phyloP scores from a whole-genome alignment of 176 grass and related monocot species.

The Bolboschoenus planiculmis region DNA sequence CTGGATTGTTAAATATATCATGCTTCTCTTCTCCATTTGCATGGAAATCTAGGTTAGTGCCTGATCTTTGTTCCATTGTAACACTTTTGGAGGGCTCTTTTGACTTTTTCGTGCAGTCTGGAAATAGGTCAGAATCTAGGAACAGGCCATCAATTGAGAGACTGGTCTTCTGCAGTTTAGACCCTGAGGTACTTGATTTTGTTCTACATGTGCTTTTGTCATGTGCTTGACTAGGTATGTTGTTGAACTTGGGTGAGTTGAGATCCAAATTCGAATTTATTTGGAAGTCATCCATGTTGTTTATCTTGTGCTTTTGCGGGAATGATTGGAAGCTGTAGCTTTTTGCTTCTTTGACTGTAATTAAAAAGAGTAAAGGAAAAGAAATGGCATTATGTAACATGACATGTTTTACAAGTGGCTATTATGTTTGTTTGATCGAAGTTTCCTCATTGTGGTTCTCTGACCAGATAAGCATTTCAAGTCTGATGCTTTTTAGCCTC shows the following conservation, averaged over 20 bases:
- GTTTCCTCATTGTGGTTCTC: background rate
- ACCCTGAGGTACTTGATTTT: background rate
- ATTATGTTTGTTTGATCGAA: background rate
- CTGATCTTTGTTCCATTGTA: constrained; percentile 6
- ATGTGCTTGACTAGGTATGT: background rate
- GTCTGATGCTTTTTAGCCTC: background rate
- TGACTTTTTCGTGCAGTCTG: background rate
- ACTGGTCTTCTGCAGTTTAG: constrained; percentile 7
- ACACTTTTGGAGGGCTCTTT: constrained; percentile 16
- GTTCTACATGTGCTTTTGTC: background rate
- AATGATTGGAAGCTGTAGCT: constrained; percentile 7
- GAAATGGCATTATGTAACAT: background rate
- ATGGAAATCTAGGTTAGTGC: background rate
- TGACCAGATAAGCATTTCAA: background rate
- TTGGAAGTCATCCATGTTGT: constrained; percentile 1
- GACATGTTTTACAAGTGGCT: background rate
- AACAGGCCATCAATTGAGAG: background rate
- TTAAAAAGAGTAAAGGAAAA: background rate
- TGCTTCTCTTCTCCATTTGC: constrained; percentile 20
- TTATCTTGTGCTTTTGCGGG: background rate
- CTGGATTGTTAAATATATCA: background rate
- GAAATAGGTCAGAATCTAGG: background rate
- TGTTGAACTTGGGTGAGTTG: constrained; percentile 6
- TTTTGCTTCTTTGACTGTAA: constrained; percentile 14
- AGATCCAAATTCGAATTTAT: background rate